Evolutionary conservation across 108 stramenopile species (phyloP).

Genomic region (Cyclotella cryptica): DNA sequence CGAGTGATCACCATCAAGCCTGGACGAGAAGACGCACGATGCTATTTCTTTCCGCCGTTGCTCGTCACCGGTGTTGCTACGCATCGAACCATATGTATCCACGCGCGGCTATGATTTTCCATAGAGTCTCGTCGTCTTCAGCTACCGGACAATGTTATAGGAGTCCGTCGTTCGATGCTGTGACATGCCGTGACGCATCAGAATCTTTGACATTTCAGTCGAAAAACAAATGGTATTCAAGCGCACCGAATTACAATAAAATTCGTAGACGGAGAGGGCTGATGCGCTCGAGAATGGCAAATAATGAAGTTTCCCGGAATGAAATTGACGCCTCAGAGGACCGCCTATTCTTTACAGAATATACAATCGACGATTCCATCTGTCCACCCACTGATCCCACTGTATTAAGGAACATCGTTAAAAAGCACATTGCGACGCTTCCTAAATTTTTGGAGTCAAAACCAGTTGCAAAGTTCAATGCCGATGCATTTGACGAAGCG

Average conservation of each 20-base stretch:
- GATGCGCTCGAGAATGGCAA: neutral
- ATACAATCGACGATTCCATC: conserved; percentile 65
- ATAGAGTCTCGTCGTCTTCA: too few relatives aligned
- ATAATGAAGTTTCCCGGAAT: neutral
- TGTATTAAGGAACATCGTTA: conserved; percentile 40
- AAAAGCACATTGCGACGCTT: conserved; percentile 48
- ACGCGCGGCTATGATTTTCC: too few relatives aligned
- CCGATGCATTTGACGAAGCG: conserved; percentile 61
- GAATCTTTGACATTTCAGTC: too few relatives aligned
- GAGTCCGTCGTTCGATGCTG: too few relatives aligned
- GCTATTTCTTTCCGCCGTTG: too few relatives aligned
- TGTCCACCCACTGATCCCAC: conserved; percentile 57
- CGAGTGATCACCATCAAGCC: too few relatives aligned
- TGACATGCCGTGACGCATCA: too few relatives aligned
- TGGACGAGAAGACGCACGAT: too few relatives aligned
- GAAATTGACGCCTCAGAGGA: neutral
- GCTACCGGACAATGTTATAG: too few relatives aligned
- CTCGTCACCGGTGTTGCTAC: too few relatives aligned
- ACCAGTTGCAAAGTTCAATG: conserved; percentile 70
- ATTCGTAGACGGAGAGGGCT: neutral
- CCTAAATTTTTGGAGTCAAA: conserved; percentile 40
- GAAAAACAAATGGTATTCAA: too few relatives aligned
- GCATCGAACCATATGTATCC: too few relatives aligned
- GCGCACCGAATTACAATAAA: neutral
- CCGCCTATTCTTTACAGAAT: conserved; percentile 16